A percentile compares a stretch with the other conserved stretches of the same genome.
These are phyloP conservation scores for Agrocybe pediades DNA, from an alignment of 768 basidiomycete genomes.

Conservation along the genomic window DNA sequence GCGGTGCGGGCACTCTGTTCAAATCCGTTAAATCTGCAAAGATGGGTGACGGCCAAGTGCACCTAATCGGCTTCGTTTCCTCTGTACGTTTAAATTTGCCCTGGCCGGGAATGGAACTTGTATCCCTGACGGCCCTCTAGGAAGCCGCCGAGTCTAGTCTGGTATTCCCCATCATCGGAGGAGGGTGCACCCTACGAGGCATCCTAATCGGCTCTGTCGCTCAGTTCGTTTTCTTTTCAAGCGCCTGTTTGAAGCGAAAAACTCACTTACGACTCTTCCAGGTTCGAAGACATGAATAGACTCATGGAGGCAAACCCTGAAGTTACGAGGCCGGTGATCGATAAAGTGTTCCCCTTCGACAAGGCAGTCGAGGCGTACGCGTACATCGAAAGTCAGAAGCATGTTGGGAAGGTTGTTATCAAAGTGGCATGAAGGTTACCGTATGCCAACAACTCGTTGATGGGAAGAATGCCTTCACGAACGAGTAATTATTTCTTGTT, in stretches of 20 bases:
- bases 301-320: slow-evolving; percentile 43
- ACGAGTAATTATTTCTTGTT: too few species aligned
- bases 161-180: slow-evolving; percentile 34
- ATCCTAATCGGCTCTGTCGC: slow-evolving; percentile 56
- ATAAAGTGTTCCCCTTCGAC: slow-evolving; percentile 62
- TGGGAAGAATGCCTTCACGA: too few species aligned
- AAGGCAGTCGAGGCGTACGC: slow-evolving; percentile 52
- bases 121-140: slow-evolving; percentile 7
- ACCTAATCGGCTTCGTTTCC: slow-evolving; percentile 54
- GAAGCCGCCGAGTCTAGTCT: slow-evolving; percentile 29
- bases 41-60: slow-evolving; percentile 41
- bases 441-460: neutral
- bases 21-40: slow-evolving; percentile 42
- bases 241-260: neutral
- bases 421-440: slow-evolving; percentile 34
- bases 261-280: slow-evolving; percentile 15
- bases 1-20: slow-evolving; percentile 51
- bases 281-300: slow-evolving; percentile 56
- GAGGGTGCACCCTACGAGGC: slow-evolving; percentile 47
- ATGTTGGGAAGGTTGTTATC: slow-evolving; percentile 66
- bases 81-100: slow-evolving; percentile 28
- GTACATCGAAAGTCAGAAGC: slow-evolving; percentile 54
- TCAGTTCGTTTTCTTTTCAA: slow-evolving; percentile 39
- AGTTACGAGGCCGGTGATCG: slow-evolving; percentile 50
- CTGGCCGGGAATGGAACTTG: neutral